Base-by-base conservation (phyloP, 495 filamentous ascomycete genomes). In the Sporormia fimetaria region DNA sequence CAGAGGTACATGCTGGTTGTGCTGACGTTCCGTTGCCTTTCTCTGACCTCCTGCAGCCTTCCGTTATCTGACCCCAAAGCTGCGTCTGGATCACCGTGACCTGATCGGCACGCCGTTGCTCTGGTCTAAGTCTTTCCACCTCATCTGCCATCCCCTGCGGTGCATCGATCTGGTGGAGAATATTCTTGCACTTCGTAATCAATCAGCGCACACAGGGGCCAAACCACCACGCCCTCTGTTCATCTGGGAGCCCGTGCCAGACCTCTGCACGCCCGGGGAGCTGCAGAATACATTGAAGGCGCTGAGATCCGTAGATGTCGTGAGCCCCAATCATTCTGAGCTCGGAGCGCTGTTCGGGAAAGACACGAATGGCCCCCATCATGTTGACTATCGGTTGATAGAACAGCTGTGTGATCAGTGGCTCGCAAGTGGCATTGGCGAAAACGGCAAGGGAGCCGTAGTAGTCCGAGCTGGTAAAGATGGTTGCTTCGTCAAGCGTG, bases 171-270 rank as follows among this genome's bases (percentile, higher is more conserved):
- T 88, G 20, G 75, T 84, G 11, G 57, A 71, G 1, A 63, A 69
- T 15, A 78, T 93, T 32, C 55, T 79, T 28, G 37, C 40, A 22
- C 24, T 46, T 27, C 46, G 51, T 21, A 23, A 25, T 16, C 39
- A 45, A 25, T 42, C 34, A 24, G 22, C 26, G 8, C 25, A 33
- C 2, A 7, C 21, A 12, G 32, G 16, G 27, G 30, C 22, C 26
- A 35, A 35, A 4, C 14, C 10, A 0, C n/a, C n/a, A n/a, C 36
- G 10, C 50, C 86, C 83, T 1, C 57, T 90, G 9, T 80, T 95
- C 58, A 74, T 95, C 26, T 98, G 90, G 90, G 90, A 98, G 57
- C 90, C 90, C 3, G 80, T 94, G 3, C 90, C 92, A 8, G 84
- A 92, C 56, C 71, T 82, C 2, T 95, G 90, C 57, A 75, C 68